These are phyloP conservation scores for Beauveria sp. DNA, from an alignment of 2,329 filamentous ascomycete genomes.

Conservation along the genomic window DNA sequence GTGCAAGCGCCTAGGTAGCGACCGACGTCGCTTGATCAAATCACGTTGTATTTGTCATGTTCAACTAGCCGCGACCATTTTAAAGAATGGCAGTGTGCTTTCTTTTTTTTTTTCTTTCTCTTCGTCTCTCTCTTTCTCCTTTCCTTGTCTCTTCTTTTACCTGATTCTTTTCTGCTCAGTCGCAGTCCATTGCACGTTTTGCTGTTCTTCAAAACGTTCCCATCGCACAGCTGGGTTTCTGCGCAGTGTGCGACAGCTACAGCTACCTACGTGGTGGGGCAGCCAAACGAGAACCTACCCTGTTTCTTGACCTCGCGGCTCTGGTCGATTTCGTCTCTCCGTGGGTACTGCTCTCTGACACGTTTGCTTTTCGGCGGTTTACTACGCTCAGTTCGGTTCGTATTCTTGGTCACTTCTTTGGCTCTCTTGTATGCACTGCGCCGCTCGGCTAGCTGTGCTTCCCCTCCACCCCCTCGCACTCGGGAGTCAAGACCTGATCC, in stretches of 20 bases:
- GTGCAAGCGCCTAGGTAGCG: too few relatives aligned
- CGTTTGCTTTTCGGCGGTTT: not conserved
- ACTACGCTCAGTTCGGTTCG: not conserved
- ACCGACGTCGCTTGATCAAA: not conserved
- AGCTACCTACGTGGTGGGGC: not conserved
- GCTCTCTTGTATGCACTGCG: not conserved
- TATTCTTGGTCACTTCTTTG: too few relatives aligned
- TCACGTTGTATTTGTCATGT: not conserved
- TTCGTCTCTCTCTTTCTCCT: too few relatives aligned
- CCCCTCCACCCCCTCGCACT: not conserved
- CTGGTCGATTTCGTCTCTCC: not conserved
- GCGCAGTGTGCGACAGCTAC: too few relatives aligned
- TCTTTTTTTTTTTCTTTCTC: too few relatives aligned
- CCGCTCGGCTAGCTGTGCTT: not conserved
- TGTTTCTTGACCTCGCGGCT: not conserved
- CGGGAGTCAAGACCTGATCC: too few relatives aligned
- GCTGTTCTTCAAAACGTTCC: not conserved
- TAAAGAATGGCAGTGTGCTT: too few relatives aligned
- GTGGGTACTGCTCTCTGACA: not conserved
- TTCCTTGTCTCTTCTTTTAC: too few relatives aligned
- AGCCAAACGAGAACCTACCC: not conserved
- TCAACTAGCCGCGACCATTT: too few relatives aligned
- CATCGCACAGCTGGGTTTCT: not conserved
- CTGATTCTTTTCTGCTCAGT: not conserved
- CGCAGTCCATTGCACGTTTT: not conserved